Conservation (phyloP, 2,329 filamentous ascomycete species). For the Salinomyces thailandicus region DNA sequence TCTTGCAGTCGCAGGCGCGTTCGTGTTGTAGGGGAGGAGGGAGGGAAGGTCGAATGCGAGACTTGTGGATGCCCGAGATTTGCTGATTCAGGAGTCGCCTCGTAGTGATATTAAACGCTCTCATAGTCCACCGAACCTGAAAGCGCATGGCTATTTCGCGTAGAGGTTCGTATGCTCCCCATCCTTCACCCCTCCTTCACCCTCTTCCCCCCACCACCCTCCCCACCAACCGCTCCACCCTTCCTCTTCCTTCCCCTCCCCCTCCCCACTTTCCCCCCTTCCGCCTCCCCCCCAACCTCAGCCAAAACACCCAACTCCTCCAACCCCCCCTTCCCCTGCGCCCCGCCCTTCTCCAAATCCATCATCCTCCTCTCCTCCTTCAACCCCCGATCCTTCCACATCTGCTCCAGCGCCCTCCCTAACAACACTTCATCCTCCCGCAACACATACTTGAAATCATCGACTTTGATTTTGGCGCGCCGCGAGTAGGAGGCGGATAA, state of each 20-base stretch:
- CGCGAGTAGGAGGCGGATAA: constrained; percentile 75
- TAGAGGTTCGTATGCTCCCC: too few relatives aligned
- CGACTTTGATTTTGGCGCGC: constrained; percentile 93
- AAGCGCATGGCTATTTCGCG: too few relatives aligned
- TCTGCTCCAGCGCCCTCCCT: constrained; percentile 78
- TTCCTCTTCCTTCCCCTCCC: constrained; percentile 14
- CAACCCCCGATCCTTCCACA: constrained; percentile 78
- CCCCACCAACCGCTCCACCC: constrained; percentile 18
- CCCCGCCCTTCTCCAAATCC: constrained; percentile 54
- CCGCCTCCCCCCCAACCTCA: constrained; percentile 40
- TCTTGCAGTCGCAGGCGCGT: not conserved
- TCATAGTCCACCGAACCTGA: not conserved
- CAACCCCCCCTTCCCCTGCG: constrained; percentile 21
- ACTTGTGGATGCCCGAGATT: not conserved
- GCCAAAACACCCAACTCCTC: constrained; percentile 50
- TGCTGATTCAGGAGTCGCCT: not conserved
- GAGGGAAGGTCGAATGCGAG: not conserved
- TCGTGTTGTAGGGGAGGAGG: not conserved
- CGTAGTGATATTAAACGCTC: not conserved
- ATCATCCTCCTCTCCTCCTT: constrained; percentile 72
- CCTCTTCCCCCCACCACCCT: constrained; percentile 8
- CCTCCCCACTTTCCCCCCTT: constrained; percentile 25
- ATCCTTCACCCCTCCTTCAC: constrained; percentile 2
- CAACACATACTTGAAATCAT: constrained; percentile 93
- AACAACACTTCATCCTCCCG: constrained; percentile 75